These are phyloP conservation scores for Diaporthe aspalathi DNA, from an alignment of 2,329 filamentous ascomycete genomes.

Conservation along the genomic window DNA sequence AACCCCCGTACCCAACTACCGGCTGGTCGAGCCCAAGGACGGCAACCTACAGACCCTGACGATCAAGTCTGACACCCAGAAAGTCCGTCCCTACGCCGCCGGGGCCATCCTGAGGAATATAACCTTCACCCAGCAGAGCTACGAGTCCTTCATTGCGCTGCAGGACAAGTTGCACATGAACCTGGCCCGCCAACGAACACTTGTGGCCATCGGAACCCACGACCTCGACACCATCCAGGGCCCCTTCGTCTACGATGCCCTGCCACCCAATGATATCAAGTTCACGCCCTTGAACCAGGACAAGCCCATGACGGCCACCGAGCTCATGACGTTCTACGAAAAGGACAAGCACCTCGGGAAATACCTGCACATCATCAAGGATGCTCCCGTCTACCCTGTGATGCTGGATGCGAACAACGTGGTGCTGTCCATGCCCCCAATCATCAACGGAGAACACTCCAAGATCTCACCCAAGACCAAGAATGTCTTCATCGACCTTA, in stretches of 20 bases:
- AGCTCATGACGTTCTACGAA: constrained; percentile 96
- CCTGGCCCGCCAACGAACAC: constrained; percentile 87
- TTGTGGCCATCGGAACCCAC: constrained; percentile 98
- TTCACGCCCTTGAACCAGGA: constrained; percentile 93
- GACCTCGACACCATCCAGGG: constrained; percentile 93
- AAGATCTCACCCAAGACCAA: constrained; percentile 93
- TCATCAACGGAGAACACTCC: constrained; percentile 97
- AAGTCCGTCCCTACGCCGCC: constrained; percentile 88
- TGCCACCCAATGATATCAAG: constrained; percentile 89
- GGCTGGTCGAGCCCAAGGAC: constrained; percentile 75
- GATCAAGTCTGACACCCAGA: constrained; percentile 78
- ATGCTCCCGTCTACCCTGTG: constrained; percentile 93
- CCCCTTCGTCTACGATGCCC: constrained; percentile 96
- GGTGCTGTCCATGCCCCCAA: constrained; percentile 94
- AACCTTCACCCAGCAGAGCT: constrained; percentile 89
- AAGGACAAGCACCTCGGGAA: constrained; percentile 91
- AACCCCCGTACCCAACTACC: constrained; percentile 81
- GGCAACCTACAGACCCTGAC: constrained; percentile 84
- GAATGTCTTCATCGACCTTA: constrained; percentile 97
- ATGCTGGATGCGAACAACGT: constrained; percentile 90
- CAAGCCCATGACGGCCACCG: constrained; percentile 85
- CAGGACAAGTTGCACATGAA: constrained; percentile 99
- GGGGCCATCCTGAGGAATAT: constrained; percentile 90
- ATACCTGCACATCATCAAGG: constrained; percentile 93
- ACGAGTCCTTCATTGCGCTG: constrained; percentile 96